phyloP scores from a whole-genome alignment of 1,284 basidiomycete genomes.

The Trichosporon sp. region DNA sequence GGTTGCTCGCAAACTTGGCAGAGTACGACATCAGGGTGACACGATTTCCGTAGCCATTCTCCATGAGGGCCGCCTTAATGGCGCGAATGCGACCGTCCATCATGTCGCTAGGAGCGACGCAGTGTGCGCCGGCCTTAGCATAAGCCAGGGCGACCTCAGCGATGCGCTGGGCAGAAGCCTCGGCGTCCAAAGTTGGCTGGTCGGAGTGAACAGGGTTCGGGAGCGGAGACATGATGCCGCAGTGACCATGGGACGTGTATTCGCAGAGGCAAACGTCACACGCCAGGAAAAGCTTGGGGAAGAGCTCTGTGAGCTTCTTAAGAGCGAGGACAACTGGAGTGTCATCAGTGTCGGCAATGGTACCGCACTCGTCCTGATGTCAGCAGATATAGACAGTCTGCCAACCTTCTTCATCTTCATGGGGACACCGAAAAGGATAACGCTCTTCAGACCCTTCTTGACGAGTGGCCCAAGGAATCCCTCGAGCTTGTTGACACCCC shows the following conservation, averaged over 20 bases:
- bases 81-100: conserved; percentile 94
- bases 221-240: conserved; percentile 69
- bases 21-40: conserved; percentile 96
- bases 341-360: conserved; percentile 82
- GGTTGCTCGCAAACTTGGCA: conserved; percentile 96
- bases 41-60: conserved; percentile 78
- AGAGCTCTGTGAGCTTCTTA: conserved; percentile 72
- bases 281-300: conserved; percentile 83
- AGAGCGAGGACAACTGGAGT: conserved; percentile 95
- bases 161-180: conserved; percentile 77
- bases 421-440: conserved; percentile 97
- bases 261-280: conserved; percentile 99
- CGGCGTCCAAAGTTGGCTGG: conserved; percentile 61
- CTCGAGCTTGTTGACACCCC: conserved; percentile 92
- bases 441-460: conserved; percentile 82
- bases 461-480: conserved; percentile 86
- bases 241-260: conserved; percentile 98
- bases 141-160: conserved; percentile 92
- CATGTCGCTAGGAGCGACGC: conserved; percentile 99
- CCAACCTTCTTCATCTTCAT: conserved; percentile 77
- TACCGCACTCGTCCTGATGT: conserved; percentile 74
- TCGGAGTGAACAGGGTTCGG: conserved; percentile 48
- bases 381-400: too few species aligned
- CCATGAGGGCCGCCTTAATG: conserved; percentile 84
- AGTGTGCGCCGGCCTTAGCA: conserved; percentile 91